phyloP scores from a whole-genome alignment of 176 grass and related monocot genomes.

The Tillandsia fasciculata region DNA sequence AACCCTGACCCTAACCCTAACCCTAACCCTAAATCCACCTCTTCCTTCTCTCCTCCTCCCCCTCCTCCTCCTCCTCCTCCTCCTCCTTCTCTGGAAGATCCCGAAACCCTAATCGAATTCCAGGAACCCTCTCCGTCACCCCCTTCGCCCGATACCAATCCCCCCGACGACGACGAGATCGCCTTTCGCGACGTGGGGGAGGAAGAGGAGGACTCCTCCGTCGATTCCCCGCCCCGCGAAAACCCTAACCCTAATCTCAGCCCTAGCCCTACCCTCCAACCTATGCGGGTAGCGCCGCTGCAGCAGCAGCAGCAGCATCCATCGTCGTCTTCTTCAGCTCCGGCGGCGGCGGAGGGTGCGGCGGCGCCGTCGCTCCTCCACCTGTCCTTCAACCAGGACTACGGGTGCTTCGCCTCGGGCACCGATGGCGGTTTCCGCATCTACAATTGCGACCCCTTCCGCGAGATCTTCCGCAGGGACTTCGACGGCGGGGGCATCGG shows the following conservation, averaged over 20 bases:
- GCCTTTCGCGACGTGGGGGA: background rate
- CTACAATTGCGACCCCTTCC: slow-evolving; percentile 98
- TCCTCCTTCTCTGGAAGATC: background rate
- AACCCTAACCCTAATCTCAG: background rate
- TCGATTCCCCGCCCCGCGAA: background rate
- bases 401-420: slow-evolving; percentile 90
- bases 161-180: background rate
- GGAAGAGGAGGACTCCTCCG: background rate
- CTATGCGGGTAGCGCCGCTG: slow-evolving; percentile 6
- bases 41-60: slow-evolving; percentile 6
- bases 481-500: slow-evolving; percentile 40
- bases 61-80: background rate
- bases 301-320: background rate
- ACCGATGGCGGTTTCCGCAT: slow-evolving; percentile 89
- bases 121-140: background rate
- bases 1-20: slow-evolving; percentile 15
- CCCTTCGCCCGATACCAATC: slow-evolving; percentile 9
- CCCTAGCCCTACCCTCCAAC: background rate
- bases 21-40: slow-evolving; percentile 4
- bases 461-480: slow-evolving; percentile 91
- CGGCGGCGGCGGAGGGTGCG: background rate
- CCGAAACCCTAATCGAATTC: slow-evolving; percentile 5
- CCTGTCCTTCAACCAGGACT: slow-evolving; percentile 94
- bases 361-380: slow-evolving; percentile 36
- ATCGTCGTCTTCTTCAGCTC: background rate